Evolutionary conservation across 2,329 filamentous ascomycete species (phyloP).

Genomic region (Shiraia sp.): DNA sequence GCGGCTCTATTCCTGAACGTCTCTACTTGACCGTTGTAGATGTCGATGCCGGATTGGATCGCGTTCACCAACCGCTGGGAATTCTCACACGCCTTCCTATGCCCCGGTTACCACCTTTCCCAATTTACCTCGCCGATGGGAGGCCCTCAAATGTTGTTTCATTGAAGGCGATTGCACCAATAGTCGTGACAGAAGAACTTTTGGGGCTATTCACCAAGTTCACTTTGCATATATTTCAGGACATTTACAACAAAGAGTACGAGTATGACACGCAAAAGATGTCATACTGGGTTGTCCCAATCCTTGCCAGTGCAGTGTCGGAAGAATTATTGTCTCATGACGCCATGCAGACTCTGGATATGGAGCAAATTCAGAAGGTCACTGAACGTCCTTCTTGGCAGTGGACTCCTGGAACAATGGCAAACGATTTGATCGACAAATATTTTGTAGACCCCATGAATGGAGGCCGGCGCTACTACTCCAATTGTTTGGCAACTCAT

Average conservation of each 20-base stretch:
- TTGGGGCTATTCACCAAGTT: slow-evolving; percentile 68
- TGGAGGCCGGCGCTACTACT: slow-evolving; percentile 63
- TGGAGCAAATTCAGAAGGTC: slow-evolving; percentile 58
- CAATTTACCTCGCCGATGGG: slow-evolving; percentile 71
- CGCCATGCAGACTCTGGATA: slow-evolving; percentile 58
- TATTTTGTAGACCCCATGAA: slow-evolving; percentile 62
- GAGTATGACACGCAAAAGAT: slow-evolving; percentile 65
- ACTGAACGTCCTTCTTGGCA: slow-evolving; percentile 44
- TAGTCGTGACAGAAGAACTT: slow-evolving; percentile 51
- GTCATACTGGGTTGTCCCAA: slow-evolving; percentile 82
- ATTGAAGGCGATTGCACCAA: slow-evolving; percentile 46
- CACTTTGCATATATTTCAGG: slow-evolving; percentile 75
- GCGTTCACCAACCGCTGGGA: slow-evolving; percentile 66
- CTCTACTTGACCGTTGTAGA: slow-evolving; percentile 67
- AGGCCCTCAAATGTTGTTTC: slow-evolving; percentile 62
- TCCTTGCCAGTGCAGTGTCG: slow-evolving; percentile 19
- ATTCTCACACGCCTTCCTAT: slow-evolving; percentile 70
- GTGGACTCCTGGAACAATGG: slow-evolving; percentile 51
- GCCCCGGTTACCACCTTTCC: slow-evolving; percentile 68
- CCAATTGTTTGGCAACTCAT: slow-evolving; percentile 50
- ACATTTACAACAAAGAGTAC: slow-evolving; percentile 89
- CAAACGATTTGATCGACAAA: slow-evolving; percentile 50
- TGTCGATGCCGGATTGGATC: slow-evolving; percentile 63
- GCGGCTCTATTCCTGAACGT: slow-evolving; percentile 51
- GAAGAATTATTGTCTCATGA: slow-evolving; percentile 3